These are phyloP conservation scores for Lachancea quebecensis DNA, from an alignment of 805 yeast genomes.

Conservation along the genomic window DNA sequence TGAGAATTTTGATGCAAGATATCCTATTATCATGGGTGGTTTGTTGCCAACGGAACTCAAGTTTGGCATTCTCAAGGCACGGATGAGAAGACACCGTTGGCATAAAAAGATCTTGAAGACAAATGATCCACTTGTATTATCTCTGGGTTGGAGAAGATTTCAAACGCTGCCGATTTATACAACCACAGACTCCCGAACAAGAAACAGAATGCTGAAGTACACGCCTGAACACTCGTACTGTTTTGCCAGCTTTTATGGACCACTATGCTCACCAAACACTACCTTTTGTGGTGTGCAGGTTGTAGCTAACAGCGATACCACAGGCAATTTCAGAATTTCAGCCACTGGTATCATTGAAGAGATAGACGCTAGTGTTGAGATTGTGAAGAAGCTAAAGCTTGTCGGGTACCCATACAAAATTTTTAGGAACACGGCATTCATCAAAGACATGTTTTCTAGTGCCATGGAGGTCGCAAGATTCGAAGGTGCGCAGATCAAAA, in stretches of 20 bases:
- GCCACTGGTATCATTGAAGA: slow-evolving; percentile 97
- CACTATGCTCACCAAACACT: slow-evolving; percentile 93
- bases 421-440: slow-evolving; percentile 92
- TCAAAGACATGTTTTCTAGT: slow-evolving; percentile 91
- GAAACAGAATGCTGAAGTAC: slow-evolving; percentile 95
- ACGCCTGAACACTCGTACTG: slow-evolving; percentile 98
- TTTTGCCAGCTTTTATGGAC: slow-evolving; percentile 93
- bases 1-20: slow-evolving; percentile 76
- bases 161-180: slow-evolving; percentile 95
- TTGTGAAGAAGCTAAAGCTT: slow-evolving; percentile 89
- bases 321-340: slow-evolving; percentile 87
- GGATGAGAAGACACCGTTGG: slow-evolving; percentile 98
- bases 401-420: slow-evolving; percentile 94
- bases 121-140: slow-evolving; percentile 88
- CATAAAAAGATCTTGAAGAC: slow-evolving; percentile 92
- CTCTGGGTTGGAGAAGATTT: slow-evolving; percentile 97
- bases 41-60: slow-evolving; percentile 82
- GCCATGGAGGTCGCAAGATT: slow-evolving; percentile 93
- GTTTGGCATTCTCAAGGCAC: slow-evolving; percentile 86
- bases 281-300: slow-evolving; percentile 93
- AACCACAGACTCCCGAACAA: slow-evolving; percentile 93
- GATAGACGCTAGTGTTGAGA: slow-evolving; percentile 79
- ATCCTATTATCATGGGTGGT: slow-evolving; percentile 87
- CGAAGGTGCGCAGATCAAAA: slow-evolving; percentile 95
- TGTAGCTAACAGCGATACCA: slow-evolving; percentile 75